Base-by-base conservation (phyloP, 306 rosid genomes). In the Quercus aquifolioides region DNA sequence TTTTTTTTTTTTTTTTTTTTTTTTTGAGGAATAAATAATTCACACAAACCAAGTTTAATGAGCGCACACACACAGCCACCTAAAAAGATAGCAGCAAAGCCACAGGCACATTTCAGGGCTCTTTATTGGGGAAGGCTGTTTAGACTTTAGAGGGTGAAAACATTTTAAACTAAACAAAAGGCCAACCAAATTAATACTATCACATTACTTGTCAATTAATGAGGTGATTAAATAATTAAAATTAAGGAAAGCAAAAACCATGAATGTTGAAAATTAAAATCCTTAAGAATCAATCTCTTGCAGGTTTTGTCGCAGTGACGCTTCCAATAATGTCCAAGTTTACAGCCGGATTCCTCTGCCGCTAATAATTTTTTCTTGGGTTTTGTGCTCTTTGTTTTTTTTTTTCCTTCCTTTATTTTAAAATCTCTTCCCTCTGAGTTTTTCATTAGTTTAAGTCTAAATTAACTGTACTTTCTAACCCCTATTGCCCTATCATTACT, bases 271-370 rank as follows among this genome's bases (percentile, higher is more conserved):
- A 73, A 3, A 80, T 82, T 82, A 86, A 84, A 77, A 56, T 74
- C 84, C 84, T 14, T 58, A 74, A 87, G 84, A 91, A 88, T 89
- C 87, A 74, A 86, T 82, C 85, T 71, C 81, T 81, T 71, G 87
- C 88, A 86, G 90, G 86, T 78, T 84, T 80, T 89, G 94, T 89
- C 88, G 83, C 87, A 30, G 86, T 69, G 81, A 77, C 75, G 73
- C 67, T 59, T 85, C 88, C 89, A 84, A 85, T 89, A 81, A 83
- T 75, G 88, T 82, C 89, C 91, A 81, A 84, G 88, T 78, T 84
- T 83, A 86, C 94, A 88, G 85, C 89, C 89, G 84, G 96, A 89
- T 87, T 89, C 96, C 89, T 86, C 97, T 87, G 90, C 90, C 33
- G 62, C 91, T 71, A 82, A 86, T 92, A 84, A 84, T 85, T 77